Conservation (phyloP, 495 filamentous ascomycete species). For the Penicillium cinerascens region DNA sequence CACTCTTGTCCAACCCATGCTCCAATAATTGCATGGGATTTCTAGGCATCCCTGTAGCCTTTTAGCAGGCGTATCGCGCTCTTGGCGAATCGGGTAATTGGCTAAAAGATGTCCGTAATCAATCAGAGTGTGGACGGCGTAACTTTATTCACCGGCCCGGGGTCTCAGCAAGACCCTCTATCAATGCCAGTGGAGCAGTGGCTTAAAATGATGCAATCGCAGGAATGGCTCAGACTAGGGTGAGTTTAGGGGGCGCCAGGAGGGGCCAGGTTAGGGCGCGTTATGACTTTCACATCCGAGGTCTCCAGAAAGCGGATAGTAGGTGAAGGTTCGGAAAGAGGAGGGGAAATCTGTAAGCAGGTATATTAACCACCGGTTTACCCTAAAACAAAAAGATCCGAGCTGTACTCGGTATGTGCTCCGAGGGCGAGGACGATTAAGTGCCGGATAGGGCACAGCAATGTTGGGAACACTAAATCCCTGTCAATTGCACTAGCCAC, state of each 20-base stretch:
- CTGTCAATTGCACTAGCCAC: constrained; percentile 12
- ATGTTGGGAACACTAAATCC: constrained; percentile 22
- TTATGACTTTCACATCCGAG: constrained; percentile 9
- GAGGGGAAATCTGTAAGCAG: not conserved
- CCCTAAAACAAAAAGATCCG: no score
- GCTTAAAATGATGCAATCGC: constrained; percentile 6
- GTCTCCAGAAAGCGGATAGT: not conserved
- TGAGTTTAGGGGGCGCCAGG: not conserved
- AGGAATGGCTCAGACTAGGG: not conserved
- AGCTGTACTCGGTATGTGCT: constrained; percentile 7
- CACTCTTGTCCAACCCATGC: not conserved
- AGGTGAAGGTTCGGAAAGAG: not conserved
- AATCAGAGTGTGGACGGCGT: not conserved
- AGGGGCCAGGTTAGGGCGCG: not conserved
- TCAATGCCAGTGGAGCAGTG: not conserved
- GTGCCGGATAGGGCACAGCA: constrained; percentile 5
- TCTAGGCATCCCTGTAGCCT: not conserved
- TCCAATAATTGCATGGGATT: not conserved
- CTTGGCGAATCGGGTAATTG: not conserved
- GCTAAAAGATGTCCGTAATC: not conserved
- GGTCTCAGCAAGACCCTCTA: not conserved
- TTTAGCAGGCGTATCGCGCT: not conserved
- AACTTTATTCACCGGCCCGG: constrained; percentile 3
- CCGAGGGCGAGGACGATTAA: constrained; percentile 6
- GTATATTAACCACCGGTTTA: not conserved